phyloP scores from a whole-genome alignment of 1,139 yeast species.

The Wickerhamomyces sp. region DNA sequence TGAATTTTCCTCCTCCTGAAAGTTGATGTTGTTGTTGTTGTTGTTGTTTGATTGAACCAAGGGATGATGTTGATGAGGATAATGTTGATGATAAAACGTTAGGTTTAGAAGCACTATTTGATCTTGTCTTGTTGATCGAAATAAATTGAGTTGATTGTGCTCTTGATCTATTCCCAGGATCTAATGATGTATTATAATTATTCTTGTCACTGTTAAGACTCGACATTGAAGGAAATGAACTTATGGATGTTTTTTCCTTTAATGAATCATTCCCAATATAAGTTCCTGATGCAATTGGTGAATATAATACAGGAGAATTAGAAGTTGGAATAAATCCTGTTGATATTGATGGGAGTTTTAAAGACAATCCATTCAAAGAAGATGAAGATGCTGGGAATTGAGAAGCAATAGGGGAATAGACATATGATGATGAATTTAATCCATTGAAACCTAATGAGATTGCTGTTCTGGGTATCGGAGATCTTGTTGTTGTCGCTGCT shows the following conservation, averaged over 20 bases:
- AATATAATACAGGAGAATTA: slow-evolving; percentile 21
- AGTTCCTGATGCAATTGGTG: slow-evolving; percentile 16
- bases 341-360: slow-evolving; percentile 3
- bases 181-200: slow-evolving; percentile 14
- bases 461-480: slow-evolving; percentile 22
- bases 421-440: slow-evolving; percentile 19
- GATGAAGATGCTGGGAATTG: slow-evolving; percentile 2
- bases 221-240: slow-evolving; percentile 22
- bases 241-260: neutral
- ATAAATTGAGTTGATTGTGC: slow-evolving; percentile 9
- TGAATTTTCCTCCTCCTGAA: neutral
- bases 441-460: slow-evolving; percentile 21
- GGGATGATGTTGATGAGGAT: neutral
- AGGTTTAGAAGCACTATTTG: slow-evolving; percentile 15
- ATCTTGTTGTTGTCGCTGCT: slow-evolving; percentile 6
- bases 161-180: slow-evolving; percentile 8
- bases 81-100: neutral
- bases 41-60: neutral
- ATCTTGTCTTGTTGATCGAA: slow-evolving; percentile 16
- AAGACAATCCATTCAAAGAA: neutral
- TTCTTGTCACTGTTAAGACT: slow-evolving; percentile 15
- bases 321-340: slow-evolving; percentile 7
- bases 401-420: slow-evolving; percentile 15
- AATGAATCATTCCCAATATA: neutral
- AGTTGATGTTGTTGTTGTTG: too few species aligned